Evolutionary conservation across 2,329 filamentous ascomycete genomes (phyloP).

Genomic region (Botrytis elliptica): DNA sequence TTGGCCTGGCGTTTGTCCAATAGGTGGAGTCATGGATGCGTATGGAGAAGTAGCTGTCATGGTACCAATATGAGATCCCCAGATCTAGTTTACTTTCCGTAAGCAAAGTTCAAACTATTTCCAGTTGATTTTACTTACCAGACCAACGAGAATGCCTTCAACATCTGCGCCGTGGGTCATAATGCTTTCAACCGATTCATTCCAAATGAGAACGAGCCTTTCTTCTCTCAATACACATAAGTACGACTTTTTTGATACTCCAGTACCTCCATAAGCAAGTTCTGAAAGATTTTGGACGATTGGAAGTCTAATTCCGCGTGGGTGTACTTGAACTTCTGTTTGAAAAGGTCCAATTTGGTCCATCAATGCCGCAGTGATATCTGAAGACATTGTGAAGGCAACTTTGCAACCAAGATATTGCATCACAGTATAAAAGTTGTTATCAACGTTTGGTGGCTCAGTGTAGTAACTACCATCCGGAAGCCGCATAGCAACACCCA

Average conservation of each 20-base stretch:
- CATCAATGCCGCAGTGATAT: conserved; percentile 44
- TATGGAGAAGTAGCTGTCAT: conserved; percentile 24
- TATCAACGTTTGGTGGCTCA: conserved; percentile 24
- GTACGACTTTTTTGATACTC: conserved; percentile 23
- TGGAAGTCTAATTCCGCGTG: conserved; percentile 24
- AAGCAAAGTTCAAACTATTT: neutral
- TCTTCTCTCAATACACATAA: conserved; percentile 28
- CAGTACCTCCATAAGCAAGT: conserved; percentile 39
- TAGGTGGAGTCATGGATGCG: conserved; percentile 22
- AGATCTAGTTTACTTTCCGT: conserved; percentile 24
- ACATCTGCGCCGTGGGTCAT: conserved; percentile 28
- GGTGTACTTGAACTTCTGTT: conserved; percentile 25
- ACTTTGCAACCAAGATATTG: conserved; percentile 32
- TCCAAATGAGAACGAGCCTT: conserved; percentile 30
- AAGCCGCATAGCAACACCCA: conserved; percentile 26
- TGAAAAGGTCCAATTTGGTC: conserved; percentile 29
- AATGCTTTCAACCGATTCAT: conserved; percentile 29
- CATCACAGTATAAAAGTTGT: conserved; percentile 21
- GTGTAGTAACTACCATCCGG: conserved; percentile 27
- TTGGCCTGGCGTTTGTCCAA: conserved; percentile 16
- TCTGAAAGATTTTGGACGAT: conserved; percentile 53
- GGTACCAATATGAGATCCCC: conserved; percentile 30
- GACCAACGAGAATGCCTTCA: conserved; percentile 27
- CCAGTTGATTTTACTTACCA: conserved; percentile 21
- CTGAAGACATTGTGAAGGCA: conserved; percentile 50